Base-by-base conservation (phyloP, 176 grass and related monocot genomes). In the maize (Zea mays) region DNA sequence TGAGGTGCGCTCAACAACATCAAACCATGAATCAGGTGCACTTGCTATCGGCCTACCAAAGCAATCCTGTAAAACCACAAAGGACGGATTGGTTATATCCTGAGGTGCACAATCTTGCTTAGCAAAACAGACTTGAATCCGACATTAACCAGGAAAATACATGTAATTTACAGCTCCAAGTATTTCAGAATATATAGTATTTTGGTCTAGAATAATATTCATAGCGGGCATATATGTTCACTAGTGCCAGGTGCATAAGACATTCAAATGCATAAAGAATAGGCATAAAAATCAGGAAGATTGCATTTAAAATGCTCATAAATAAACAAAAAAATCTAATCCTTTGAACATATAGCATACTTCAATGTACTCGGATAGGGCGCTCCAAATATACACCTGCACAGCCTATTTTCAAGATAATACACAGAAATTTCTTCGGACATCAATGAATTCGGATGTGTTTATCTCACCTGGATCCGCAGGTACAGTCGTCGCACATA, bases 21-120 rank as follows among this genome's bases (percentile, higher is more conserved):
- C 92, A 82, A 95, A 80, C 92, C 92, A 95, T 73, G 92, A 73
- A 80, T 91, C 92, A 40, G 92, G 92, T 69, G 92, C 86, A 77
- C 92, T 95, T 27, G 88, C 81, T 76, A 95, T 95, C 15, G 92
- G 89, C 56, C 92, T 90, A 38, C 81, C 17, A 71, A 87, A 95
- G 69, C 92, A 95, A 74, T 97, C 93, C 87, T 97, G 87, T 17
- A 35, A 74, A 77, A 73, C 16, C 2, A 66, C 2, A 77, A 65
- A 81, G 21, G 6, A 48, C 5, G 13, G 17, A 49, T 50, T 14
- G 49, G 14, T 80, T 67, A 79, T 59, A 80, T 75, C 8, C 12
- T 10, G 13, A 48, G 73, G 19, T 2, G 54, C 39, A 14, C 36
- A 34, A 69, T 19, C 71, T 48, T 61, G 13, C 41, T 61, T 10